A percentile compares a stretch with the other conserved stretches of the same genome.
Conservation (phyloP, 2,329 filamentous ascomycete species). For the Trichophyton rubrum region DNA sequence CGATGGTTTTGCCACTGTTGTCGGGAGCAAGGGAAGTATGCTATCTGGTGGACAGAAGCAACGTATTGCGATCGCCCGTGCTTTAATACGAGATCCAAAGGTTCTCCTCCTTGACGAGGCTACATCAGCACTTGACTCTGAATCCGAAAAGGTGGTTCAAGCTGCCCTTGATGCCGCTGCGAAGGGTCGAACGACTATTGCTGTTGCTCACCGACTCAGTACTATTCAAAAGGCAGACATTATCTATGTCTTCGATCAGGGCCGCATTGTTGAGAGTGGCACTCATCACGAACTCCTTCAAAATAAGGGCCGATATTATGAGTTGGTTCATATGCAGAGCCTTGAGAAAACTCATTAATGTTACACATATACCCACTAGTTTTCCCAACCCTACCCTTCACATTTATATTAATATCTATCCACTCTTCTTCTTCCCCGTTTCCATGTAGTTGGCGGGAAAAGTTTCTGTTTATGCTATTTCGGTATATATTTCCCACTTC, state of each 20-base stretch:
- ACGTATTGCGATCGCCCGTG: constrained; percentile 83
- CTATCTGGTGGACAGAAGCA: constrained; percentile 90
- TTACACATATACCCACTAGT: neutral
- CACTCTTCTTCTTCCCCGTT: neutral
- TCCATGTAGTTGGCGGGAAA: neutral
- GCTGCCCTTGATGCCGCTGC: constrained; percentile 68
- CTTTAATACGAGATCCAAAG: constrained; percentile 79
- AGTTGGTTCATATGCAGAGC: constrained; percentile 69
- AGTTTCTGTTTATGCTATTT: neutral
- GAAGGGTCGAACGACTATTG: constrained; percentile 78
- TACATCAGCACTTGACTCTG: constrained; percentile 40
- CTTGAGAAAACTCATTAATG: constrained; percentile 25
- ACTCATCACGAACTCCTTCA: constrained; percentile 63
- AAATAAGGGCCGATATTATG: constrained; percentile 59
- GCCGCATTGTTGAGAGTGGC: constrained; percentile 71
- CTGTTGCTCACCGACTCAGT: constrained; percentile 79
- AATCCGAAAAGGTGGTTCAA: constrained; percentile 45
- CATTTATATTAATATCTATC: neutral
- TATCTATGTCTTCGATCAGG: constrained; percentile 94
- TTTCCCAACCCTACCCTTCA: neutral
- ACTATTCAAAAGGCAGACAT: constrained; percentile 91
- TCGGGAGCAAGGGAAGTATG: constrained; percentile 75
- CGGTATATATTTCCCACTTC: neutral
- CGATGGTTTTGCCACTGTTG: constrained; percentile 72
- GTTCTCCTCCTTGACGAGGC: constrained; percentile 76